Conservation (phyloP, 441 rosid species). For the Eutrema salsugineum region DNA sequence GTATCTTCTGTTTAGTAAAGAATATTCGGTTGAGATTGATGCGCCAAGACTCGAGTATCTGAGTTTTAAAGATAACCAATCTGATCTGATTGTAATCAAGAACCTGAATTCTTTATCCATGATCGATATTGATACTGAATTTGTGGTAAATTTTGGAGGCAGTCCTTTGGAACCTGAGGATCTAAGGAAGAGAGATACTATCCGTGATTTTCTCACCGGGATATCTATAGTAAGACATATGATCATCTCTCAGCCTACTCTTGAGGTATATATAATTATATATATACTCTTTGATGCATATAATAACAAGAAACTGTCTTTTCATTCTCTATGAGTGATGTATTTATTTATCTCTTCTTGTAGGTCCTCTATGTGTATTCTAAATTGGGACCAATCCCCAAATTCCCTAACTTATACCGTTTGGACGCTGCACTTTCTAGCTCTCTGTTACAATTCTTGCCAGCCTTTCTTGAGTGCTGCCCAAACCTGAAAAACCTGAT, state of each 20-base stretch:
- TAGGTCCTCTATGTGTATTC: not conserved
- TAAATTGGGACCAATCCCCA: not conserved
- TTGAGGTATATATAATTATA: not conserved
- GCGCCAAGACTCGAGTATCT: not conserved
- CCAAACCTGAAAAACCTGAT: not conserved
- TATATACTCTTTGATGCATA: not conserved
- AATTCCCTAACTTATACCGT: not conserved
- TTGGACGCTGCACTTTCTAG: not conserved
- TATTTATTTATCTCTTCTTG: not conserved
- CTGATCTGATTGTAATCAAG: not conserved
- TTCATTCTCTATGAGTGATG: too few species aligned
- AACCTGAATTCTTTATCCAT: not conserved
- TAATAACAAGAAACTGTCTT: not conserved
- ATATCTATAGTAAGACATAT: not conserved
- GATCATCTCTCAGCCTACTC: not conserved
- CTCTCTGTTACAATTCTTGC: not conserved
- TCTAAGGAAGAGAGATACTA: not conserved
- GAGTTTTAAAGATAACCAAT: not conserved
- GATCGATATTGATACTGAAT: not conserved
- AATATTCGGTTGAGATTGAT: not conserved
- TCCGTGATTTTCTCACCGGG: not conserved
- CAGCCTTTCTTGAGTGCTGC: not conserved
- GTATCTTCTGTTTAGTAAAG: fast-evolving
- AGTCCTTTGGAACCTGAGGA: not conserved
- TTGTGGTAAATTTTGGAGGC: not conserved